A percentile compares a stretch with the other conserved stretches of the same genome.
phyloP scores from a whole-genome alignment of 163 green algal genomes.

The Chloromonas sp. region DNA sequence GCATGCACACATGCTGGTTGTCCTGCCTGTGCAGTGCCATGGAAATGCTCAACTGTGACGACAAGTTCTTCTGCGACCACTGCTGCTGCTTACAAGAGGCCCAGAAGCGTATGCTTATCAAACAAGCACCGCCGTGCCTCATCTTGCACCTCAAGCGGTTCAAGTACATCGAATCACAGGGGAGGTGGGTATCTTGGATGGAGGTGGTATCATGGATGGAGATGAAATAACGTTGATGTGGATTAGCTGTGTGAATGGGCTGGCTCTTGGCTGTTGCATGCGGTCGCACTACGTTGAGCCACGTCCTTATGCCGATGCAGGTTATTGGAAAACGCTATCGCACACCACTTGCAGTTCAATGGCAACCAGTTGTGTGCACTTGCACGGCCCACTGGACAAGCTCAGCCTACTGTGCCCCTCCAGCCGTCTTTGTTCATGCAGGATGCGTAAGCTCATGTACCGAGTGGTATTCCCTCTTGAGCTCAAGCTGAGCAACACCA shows the following conservation, averaged over 20 bases:
- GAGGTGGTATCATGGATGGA: too few species aligned
- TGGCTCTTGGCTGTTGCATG: not conserved
- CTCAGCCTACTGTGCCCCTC: too few species aligned
- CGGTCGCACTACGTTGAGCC: too few species aligned
- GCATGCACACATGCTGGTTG: not conserved
- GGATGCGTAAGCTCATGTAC: conserved; percentile 92
- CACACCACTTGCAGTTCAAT: too few species aligned
- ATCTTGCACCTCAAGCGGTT: conserved; percentile 98
- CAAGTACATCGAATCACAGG: conserved; percentile 86
- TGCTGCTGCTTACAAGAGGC: conserved; percentile 88
- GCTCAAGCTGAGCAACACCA: conserved; percentile 89
- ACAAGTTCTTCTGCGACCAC: conserved; percentile 98
- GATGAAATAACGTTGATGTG: too few species aligned
- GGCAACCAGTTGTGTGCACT: too few species aligned
- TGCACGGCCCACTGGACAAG: too few species aligned
- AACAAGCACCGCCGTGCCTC: conserved; percentile 74
- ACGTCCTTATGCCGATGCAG: too few species aligned
- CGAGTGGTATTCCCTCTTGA: conserved; percentile 96
- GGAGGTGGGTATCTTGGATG: conserved; percentile 33
- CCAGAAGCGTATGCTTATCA: conserved; percentile 87
- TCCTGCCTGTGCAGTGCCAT: conserved; percentile 54
- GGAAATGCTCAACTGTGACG: conserved; percentile 75
- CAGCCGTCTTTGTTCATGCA: conserved; percentile 8
- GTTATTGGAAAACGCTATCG: too few species aligned
- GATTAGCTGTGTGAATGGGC: too few species aligned